Conservation (phyloP, 2,329 filamentous ascomycete genomes). For the Aspergillus pseudoterreus region DNA sequence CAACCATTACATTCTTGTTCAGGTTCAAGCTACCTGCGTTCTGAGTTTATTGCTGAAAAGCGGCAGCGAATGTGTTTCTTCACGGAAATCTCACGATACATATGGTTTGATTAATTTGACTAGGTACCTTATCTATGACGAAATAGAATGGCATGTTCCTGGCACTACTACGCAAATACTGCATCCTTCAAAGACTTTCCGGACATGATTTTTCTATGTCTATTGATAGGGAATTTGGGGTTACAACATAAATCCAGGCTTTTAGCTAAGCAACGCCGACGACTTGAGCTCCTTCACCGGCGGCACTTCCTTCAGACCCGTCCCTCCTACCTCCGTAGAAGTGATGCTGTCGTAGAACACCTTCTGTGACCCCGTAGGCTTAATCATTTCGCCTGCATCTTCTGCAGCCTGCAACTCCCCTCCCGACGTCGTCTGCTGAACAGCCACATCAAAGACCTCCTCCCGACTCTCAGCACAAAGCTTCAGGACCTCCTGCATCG, state of each 20-base stretch:
- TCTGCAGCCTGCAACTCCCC: constrained; percentile 20
- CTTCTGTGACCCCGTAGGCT: neutral
- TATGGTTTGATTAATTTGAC: neutral
- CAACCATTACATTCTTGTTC: neutral
- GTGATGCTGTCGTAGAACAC: constrained; percentile 25
- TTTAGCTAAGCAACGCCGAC: constrained; percentile 35
- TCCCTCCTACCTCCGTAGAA: constrained; percentile 33
- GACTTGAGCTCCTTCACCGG: constrained; percentile 48
- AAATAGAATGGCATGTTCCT: neutral
- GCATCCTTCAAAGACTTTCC: too few species aligned
- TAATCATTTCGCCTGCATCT: constrained; percentile 13
- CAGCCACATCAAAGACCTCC: constrained; percentile 62
- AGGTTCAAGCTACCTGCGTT: neutral
- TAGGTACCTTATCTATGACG: neutral
- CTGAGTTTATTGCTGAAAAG: neutral
- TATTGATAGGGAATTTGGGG: neutral
- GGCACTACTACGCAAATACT: neutral
- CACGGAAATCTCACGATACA: neutral
- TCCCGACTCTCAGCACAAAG: constrained; percentile 63
- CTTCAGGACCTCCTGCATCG: constrained; percentile 70
- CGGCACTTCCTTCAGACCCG: constrained; percentile 41
- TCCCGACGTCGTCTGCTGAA: constrained; percentile 12
- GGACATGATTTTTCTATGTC: neutral
- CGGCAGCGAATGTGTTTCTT: neutral
- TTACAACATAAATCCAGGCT: neutral